These are phyloP conservation scores for Wickerhamomyces chambardii DNA, from an alignment of 805 yeast genomes.

Conservation along the genomic window DNA sequence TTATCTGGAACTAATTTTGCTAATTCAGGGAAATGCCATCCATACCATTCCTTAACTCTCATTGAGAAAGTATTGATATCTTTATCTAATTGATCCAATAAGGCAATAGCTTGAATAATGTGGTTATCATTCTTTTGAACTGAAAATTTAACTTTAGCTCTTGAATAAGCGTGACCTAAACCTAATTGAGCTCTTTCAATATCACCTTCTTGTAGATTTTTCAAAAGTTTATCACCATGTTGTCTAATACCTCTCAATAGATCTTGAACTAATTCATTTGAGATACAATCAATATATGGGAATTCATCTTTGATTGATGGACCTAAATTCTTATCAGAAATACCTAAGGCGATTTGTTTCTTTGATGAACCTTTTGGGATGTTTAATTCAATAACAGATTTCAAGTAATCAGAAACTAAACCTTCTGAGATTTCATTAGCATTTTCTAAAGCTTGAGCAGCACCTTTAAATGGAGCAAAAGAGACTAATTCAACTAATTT, in stretches of 20 bases:
- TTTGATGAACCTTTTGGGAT: slow-evolving; percentile 66
- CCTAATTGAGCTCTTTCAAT: slow-evolving; percentile 97
- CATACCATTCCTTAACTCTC: slow-evolving; percentile 98
- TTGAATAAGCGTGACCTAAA: slow-evolving; percentile 97
- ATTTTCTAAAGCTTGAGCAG: slow-evolving; percentile 97
- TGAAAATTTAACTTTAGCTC: slow-evolving; percentile 98
- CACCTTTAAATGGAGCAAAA: slow-evolving; percentile 98
- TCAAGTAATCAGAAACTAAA: slow-evolving; percentile 85
- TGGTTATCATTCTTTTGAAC: slow-evolving; percentile 99
- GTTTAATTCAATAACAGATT: slow-evolving; percentile 82
- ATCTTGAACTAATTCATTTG: slow-evolving; percentile 92
- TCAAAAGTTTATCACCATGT: slow-evolving; percentile 81
- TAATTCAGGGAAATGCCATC: slow-evolving; percentile 96
- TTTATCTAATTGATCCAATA: slow-evolving; percentile 95
- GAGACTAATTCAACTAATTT: slow-evolving; percentile 90
- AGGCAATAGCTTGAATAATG: slow-evolving; percentile 97
- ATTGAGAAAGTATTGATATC: slow-evolving; percentile 95
- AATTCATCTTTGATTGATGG: slow-evolving; percentile 90
- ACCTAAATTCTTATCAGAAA: slow-evolving; percentile 91
- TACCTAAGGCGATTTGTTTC: slow-evolving; percentile 68
- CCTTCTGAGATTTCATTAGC: slow-evolving; percentile 98
- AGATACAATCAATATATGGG: slow-evolving; percentile 83
- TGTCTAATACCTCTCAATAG: slow-evolving; percentile 90
- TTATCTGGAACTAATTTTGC: slow-evolving; percentile 98
- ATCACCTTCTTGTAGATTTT: slow-evolving; percentile 91